Percentiles rank a stretch among this genome's conserved stretches.
These are phyloP conservation scores for Salix arbutifolia DNA, from an alignment of 345 rosid species.

Conservation along the genomic window DNA sequence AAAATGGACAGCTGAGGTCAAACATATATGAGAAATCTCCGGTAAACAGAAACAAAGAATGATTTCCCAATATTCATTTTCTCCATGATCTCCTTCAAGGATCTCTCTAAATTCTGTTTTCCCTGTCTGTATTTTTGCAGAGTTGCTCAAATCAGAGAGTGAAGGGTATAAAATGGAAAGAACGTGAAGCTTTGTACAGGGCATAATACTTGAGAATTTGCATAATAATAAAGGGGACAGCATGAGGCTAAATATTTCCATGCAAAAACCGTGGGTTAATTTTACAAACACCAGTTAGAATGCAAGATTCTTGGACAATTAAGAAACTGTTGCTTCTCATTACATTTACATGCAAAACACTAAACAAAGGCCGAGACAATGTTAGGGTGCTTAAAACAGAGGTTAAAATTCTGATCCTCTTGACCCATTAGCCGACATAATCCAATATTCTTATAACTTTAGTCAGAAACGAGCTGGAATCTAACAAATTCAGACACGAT, in stretches of 20 bases:
- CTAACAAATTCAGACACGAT: background rate
- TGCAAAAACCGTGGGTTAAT: too few species aligned
- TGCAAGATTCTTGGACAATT: background rate
- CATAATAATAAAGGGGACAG: background rate
- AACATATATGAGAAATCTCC: slow-evolving; percentile 1
- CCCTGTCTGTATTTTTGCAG: background rate
- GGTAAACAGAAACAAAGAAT: slow-evolving; percentile 1
- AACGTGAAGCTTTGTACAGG: background rate
- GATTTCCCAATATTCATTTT: background rate
- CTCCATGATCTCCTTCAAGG: background rate
- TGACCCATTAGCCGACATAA: background rate
- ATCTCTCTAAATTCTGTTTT: background rate
- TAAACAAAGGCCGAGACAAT: background rate
- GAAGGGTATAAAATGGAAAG: slow-evolving; percentile 1
- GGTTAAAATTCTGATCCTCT: background rate
- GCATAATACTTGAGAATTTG: background rate
- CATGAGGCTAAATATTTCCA: too few species aligned
- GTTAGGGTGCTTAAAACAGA: background rate
- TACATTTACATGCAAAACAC: background rate
- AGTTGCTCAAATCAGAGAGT: background rate
- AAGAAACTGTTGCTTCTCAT: background rate
- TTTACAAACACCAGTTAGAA: too few species aligned
- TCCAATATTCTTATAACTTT: background rate
- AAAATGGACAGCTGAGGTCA: slow-evolving; percentile 21
- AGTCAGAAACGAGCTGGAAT: background rate